These are phyloP conservation scores for Pachyrhizus erosus DNA, from an alignment of 306 rosid genomes.

Conservation along the genomic window DNA sequence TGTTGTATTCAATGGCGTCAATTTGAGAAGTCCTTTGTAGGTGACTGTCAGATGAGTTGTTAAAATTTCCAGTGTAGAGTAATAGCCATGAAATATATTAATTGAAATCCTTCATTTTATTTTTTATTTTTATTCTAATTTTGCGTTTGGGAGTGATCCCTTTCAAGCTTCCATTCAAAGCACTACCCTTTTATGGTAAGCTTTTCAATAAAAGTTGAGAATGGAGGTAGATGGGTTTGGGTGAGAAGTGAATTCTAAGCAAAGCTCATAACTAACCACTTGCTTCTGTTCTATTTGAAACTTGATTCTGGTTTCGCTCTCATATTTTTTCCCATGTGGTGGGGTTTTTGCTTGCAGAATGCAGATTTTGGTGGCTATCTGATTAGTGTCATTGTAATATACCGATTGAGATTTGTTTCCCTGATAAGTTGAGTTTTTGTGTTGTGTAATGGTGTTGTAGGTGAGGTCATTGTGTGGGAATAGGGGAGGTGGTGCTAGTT, in stretches of 20 bases:
- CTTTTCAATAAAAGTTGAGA: slow-evolving; percentile 32
- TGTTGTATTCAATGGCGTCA: slow-evolving; percentile 52
- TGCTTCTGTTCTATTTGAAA: neutral
- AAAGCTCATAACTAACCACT: slow-evolving; percentile 50
- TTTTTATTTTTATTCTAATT: neutral
- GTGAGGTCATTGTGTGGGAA: slow-evolving; percentile 45
- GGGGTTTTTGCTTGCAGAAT: slow-evolving; percentile 28
- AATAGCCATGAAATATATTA: slow-evolving; percentile 21
- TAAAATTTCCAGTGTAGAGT: slow-evolving; percentile 55
- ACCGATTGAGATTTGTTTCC: slow-evolving; percentile 26
- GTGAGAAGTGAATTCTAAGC: slow-evolving; percentile 71
- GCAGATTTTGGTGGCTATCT: slow-evolving; percentile 30
- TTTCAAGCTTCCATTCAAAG: slow-evolving; percentile 43
- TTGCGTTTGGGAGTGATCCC: slow-evolving; percentile 34
- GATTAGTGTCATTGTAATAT: slow-evolving; percentile 15
- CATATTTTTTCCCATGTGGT: neutral
- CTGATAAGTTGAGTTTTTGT: slow-evolving; percentile 33
- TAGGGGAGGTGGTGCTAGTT: slow-evolving; percentile 38
- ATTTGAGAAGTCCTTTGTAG: slow-evolving; percentile 52
- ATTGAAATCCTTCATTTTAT: neutral
- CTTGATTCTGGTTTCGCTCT: slow-evolving; percentile 11
- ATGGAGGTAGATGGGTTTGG: slow-evolving; percentile 52
- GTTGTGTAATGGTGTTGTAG: slow-evolving; percentile 45
- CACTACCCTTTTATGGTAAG: slow-evolving; percentile 43
- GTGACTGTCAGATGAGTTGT: slow-evolving; percentile 52